phyloP scores from a whole-genome alignment of 192 early-diverging fungal species.

The Ambispora gerdemannii region DNA sequence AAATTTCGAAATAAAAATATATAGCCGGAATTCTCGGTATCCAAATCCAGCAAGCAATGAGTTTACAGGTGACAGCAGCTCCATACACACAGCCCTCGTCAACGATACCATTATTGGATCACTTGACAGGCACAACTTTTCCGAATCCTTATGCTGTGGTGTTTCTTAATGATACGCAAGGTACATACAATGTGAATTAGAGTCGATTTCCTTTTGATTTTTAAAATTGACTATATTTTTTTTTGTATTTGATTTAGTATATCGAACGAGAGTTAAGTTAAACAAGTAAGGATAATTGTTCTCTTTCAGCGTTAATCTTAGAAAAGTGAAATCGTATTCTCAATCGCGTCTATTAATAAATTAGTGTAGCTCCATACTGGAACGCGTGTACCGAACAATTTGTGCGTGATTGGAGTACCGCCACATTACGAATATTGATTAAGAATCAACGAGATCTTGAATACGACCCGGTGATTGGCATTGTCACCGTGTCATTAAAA shows the following conservation, averaged over 20 bases:
- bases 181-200: background rate
- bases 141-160: conserved; percentile 25
- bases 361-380: conserved; percentile 26
- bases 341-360: no score
- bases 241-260: conserved; percentile 1
- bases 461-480: conserved; percentile 29
- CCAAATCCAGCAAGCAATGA: conserved; percentile 26
- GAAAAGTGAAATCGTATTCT: no score
- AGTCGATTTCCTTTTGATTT: background rate
- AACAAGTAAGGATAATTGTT: conserved; percentile 29
- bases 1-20: background rate
- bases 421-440: conserved; percentile 9
- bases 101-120: background rate
- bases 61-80: conserved; percentile 15
- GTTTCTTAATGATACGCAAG: conserved; percentile 19
- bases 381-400: conserved; percentile 29
- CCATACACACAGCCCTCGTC: background rate
- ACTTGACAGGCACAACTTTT: background rate
- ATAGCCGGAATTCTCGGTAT: conserved; percentile 19
- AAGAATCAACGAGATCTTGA: conserved; percentile 28
- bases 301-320: no score
- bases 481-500: conserved; percentile 12
- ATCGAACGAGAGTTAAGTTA: conserved; percentile 19
- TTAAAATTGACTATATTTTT: background rate
- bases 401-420: conserved; percentile 16